These are phyloP conservation scores for Phytophthora pini DNA, from an alignment of 352 stramenopile genomes.

Conservation along the genomic window DNA sequence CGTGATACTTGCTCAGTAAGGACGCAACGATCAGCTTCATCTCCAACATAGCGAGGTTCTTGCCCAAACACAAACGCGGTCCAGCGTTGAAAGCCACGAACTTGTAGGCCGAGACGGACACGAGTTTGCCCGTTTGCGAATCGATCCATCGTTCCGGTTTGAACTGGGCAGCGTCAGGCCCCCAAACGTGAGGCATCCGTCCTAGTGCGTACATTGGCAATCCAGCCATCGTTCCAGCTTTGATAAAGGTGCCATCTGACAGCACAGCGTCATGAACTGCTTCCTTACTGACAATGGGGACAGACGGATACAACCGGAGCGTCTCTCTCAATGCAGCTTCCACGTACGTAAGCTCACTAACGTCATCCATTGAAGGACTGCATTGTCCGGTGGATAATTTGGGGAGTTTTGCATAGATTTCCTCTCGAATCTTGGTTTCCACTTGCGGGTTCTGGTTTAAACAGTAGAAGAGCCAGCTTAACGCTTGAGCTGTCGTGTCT, in stretches of 20 bases:
- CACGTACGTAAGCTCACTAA: constrained; percentile 53
- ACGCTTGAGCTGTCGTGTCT: constrained; percentile 76
- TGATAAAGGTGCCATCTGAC: constrained; percentile 70
- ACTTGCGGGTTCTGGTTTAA: constrained; percentile 59
- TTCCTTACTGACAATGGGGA: constrained; percentile 49
- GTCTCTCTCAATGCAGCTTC: constrained; percentile 64
- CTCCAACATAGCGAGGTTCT: constrained; percentile 81
- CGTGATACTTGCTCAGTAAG: constrained; percentile 66
- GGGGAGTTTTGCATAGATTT: constrained; percentile 45
- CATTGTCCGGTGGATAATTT: constrained; percentile 18
- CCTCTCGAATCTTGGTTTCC: constrained; percentile 48
- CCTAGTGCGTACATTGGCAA: constrained; percentile 64
- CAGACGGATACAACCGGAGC: constrained; percentile 70
- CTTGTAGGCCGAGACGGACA: constrained; percentile 56
- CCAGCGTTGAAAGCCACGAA: constrained; percentile 81
- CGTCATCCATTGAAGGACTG: constrained; percentile 48
- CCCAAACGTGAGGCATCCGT: constrained; percentile 68
- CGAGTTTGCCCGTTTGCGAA: constrained; percentile 33
- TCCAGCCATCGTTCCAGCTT: constrained; percentile 31
- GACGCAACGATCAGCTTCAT: constrained; percentile 77
- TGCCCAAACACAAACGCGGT: constrained; percentile 72
- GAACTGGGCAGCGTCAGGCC: constrained; percentile 57
- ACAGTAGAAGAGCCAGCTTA: constrained; percentile 80
- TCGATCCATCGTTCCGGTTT: constrained; percentile 78
- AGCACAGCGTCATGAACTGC: constrained; percentile 32